A percentile compares a stretch with the other conserved stretches of the same genome.
Conservation (phyloP, 1,284 basidiomycete genomes). For the Cutaneotrichosporon curvatum region DNA sequence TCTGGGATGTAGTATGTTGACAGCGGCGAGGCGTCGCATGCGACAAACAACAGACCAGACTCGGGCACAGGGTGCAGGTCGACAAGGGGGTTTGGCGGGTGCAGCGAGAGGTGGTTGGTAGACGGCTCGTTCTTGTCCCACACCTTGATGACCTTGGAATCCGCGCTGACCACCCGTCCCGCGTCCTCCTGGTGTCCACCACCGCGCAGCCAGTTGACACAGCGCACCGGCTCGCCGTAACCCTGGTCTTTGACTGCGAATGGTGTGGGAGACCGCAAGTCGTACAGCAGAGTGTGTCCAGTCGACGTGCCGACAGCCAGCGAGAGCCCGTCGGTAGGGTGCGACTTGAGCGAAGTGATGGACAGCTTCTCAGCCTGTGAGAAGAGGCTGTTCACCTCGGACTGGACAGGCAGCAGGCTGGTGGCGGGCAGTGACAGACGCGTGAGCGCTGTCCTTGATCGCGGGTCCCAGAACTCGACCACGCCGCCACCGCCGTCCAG, state of each 20-base stretch:
- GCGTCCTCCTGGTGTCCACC: constrained; percentile 69
- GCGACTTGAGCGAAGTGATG: constrained; percentile 75
- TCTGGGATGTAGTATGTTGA: constrained; percentile 89
- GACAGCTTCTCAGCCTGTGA: constrained; percentile 50
- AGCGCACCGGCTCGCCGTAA: constrained; percentile 85
- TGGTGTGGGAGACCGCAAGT: constrained; percentile 74
- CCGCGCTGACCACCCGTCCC: constrained; percentile 77
- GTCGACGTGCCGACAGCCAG: constrained; percentile 91
- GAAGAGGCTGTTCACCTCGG: constrained; percentile 28
- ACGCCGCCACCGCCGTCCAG: constrained; percentile 57
- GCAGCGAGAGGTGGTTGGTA: constrained; percentile 85
- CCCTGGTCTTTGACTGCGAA: constrained; percentile 94
- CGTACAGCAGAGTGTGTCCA: constrained; percentile 90
- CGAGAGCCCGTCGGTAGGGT: constrained; percentile 76
- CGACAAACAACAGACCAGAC: constrained; percentile 76
- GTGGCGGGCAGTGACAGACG: constrained; percentile 66
- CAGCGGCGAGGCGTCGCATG: constrained; percentile 90
- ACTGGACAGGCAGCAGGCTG: constrained; percentile 50
- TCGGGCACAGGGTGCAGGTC: constrained; percentile 80
- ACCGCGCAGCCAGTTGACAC: constrained; percentile 82
- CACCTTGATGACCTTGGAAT: constrained; percentile 91
- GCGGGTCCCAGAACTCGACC: constrained; percentile 93
- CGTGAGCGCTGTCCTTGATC: constrained; percentile 58
- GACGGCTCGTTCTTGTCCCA: constrained; percentile 84
- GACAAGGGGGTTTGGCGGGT: constrained; percentile 79